These are phyloP conservation scores for Orbilia ellipsospora DNA, from an alignment of 2,329 filamentous ascomycete species.

Conservation along the genomic window DNA sequence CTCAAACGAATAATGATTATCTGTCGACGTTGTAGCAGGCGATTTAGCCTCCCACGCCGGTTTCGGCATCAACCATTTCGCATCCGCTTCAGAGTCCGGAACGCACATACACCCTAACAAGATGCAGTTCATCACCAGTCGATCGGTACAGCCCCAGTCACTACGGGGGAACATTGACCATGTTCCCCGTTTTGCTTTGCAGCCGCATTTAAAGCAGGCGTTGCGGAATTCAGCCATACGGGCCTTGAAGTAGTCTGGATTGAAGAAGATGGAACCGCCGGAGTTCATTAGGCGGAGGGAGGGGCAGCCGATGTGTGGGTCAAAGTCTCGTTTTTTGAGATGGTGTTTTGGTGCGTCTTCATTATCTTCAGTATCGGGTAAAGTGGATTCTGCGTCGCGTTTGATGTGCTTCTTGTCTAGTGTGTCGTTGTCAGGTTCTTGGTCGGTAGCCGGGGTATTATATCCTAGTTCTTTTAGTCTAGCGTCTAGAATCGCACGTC, in stretches of 20 bases:
- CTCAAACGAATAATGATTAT: constrained; percentile 6
- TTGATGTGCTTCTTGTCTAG: constrained; percentile 2
- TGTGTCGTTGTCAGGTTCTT: background rate
- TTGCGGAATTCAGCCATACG: constrained; percentile 10
- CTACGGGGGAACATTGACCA: constrained; percentile 9
- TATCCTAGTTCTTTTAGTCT: constrained; percentile 42
- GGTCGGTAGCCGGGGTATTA: background rate
- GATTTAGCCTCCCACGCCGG: constrained; percentile 12
- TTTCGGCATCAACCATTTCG: constrained; percentile 10
- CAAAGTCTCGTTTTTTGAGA: constrained; percentile 25
- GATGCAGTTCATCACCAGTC: constrained; percentile 19
- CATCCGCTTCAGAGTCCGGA: background rate
- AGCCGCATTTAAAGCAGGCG: constrained; percentile 37
- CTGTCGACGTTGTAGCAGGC: background rate
- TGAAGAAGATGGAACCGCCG: constrained; percentile 20
- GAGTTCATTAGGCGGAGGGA: constrained; percentile 30
- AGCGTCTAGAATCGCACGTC: background rate
- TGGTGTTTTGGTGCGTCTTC: background rate
- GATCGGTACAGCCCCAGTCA: constrained; percentile 20
- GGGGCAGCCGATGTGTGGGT: constrained; percentile 36
- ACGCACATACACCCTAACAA: constrained; percentile 39
- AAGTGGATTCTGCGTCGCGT: background rate
- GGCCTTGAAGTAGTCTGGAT: constrained; percentile 14
- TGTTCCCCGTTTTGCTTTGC: constrained; percentile 1
- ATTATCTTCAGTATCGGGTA: no score